A percentile compares a stretch with the other conserved stretches of the same genome.
Conservation (phyloP, 2,329 filamentous ascomycete species). For the Colletotrichum lindemuthianum region DNA sequence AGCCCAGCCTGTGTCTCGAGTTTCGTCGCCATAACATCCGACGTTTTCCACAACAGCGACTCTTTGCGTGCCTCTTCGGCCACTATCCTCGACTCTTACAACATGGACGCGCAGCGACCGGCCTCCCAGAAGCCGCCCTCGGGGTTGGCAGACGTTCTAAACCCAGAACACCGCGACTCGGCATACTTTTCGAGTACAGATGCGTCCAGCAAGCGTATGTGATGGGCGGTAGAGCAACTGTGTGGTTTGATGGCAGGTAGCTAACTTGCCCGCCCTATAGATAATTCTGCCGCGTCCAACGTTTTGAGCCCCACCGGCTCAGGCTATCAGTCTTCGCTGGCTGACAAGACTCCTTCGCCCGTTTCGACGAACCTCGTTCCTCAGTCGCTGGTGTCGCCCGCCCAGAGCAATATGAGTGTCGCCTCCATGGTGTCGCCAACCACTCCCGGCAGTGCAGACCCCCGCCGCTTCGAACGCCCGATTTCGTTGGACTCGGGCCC, state of each 20-base stretch:
- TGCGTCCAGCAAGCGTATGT: constrained; percentile 55
- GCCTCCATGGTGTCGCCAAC: constrained; percentile 73
- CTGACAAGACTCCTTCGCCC: constrained; percentile 72
- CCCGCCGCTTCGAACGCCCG: constrained; percentile 56
- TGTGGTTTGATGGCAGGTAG: constrained; percentile 23
- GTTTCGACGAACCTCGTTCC: constrained; percentile 61
- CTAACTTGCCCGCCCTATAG: constrained; percentile 42
- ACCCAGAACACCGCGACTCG: constrained; percentile 58
- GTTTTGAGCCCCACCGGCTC: constrained; percentile 46
- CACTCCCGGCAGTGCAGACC: constrained; percentile 54
- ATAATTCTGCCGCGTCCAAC: constrained; percentile 55
- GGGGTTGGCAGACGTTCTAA: constrained; percentile 62
- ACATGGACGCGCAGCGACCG: constrained; percentile 32
- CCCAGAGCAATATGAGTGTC: constrained; percentile 71
- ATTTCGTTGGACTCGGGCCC: constrained; percentile 48
- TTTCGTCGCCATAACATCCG: neutral
- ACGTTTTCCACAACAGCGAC: neutral
- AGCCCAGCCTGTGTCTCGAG: neutral
- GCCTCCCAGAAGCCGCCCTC: constrained; percentile 57
- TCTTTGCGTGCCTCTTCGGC: neutral
- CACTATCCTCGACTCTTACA: neutral
- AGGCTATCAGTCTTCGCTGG: constrained; percentile 60
- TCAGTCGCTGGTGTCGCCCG: constrained; percentile 65
- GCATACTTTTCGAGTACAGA: constrained; percentile 57
- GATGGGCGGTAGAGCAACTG: constrained; percentile 1